These are phyloP conservation scores for Eucommia ulmoides DNA, from an alignment of 257 asterid genomes.

Conservation along the genomic window DNA sequence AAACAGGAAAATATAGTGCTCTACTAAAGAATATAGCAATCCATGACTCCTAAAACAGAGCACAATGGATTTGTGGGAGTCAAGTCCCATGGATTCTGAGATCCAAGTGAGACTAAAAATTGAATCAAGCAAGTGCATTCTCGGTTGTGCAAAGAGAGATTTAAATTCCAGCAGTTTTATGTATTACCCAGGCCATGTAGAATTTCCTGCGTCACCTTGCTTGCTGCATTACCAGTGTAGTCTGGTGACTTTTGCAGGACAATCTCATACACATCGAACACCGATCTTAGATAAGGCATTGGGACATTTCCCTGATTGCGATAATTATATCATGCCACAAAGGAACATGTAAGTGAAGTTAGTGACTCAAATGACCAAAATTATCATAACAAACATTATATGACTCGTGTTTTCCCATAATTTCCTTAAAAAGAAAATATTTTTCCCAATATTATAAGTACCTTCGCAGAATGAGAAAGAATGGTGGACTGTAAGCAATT, in stretches of 20 bases:
- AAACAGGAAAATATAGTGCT: too few species aligned
- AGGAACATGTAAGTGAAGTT: slow-evolving; percentile 8
- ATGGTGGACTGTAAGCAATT: slow-evolving; percentile 86
- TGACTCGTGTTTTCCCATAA: too few species aligned
- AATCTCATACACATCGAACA: slow-evolving; percentile 75
- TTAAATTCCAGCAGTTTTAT: slow-evolving; percentile 6
- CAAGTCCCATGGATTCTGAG: background rate
- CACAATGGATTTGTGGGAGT: background rate
- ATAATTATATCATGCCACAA: slow-evolving; percentile 5
- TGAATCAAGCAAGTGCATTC: too few species aligned
- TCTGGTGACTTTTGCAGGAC: slow-evolving; percentile 56
- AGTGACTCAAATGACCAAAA: slow-evolving; percentile 6
- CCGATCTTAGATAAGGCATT: slow-evolving; percentile 47
- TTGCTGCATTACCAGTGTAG: slow-evolving; percentile 37
- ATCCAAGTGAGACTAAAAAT: too few species aligned
- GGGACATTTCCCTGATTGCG: slow-evolving; percentile 76
- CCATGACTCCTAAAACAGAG: background rate
- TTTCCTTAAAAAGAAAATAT: too few species aligned
- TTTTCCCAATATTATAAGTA: too few species aligned
- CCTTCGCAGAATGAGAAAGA: slow-evolving; percentile 90
- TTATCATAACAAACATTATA: background rate
- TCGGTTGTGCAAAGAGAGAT: too few species aligned
- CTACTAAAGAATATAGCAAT: background rate
- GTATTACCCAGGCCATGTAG: slow-evolving; percentile 79
- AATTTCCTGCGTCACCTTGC: slow-evolving; percentile 97